Evolutionary conservation across 2,329 filamentous ascomycete species (phyloP), one percentile per base, ranked within the genome.

Genomic region (Sclerotinia nivalis): DNA sequence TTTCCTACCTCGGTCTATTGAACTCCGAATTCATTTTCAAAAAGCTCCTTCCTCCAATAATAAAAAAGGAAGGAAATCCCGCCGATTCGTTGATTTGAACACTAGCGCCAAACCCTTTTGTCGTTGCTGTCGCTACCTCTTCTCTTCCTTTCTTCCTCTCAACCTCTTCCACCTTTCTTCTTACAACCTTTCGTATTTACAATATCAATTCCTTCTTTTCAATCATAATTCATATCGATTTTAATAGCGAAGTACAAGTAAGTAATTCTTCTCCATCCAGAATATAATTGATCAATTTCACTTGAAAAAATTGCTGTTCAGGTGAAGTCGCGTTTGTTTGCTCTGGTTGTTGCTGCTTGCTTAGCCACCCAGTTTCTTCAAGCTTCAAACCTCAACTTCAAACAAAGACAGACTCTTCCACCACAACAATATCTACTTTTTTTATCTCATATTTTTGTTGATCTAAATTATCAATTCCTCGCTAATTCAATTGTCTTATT

Each of bases 101-200:
- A 52, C 61, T 65, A 65, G 31, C 61, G 61, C 15, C 20, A 65
- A 64, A 28, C 4, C 10, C 10, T n/a, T 47, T 8, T 15, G 18
- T 15, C 40, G 40, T 52, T 37, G 61, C 47, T 52, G 61, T 64
- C 61, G 47, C 61, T 52, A 13, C 47, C n/a, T 64, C 34, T 25
- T 8, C 10, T 20, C 31, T 40, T 18, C 40, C 13, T 43, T 13
- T 43, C 40, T 43, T 43, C 40, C 40, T 43, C 40, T 43, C 40
- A 1, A 18, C 22, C 5, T 59, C 34, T 1, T 25, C 55, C 61
- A 22, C 49, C 15, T 28, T 40, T 40, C 4, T n/a, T 31, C 20
- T 20, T 22, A 45, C 58, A 59, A 47, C n/a, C 47, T 40, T 52
- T 55, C 43, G 8, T 28, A 61, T 50, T 9, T 28, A 64, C 47